Percentiles rank a stretch among this genome's conserved stretches.
These are phyloP conservation scores for Scedosporium aurantiacum DNA, from an alignment of 2,329 filamentous ascomycete species.

Conservation along the genomic window DNA sequence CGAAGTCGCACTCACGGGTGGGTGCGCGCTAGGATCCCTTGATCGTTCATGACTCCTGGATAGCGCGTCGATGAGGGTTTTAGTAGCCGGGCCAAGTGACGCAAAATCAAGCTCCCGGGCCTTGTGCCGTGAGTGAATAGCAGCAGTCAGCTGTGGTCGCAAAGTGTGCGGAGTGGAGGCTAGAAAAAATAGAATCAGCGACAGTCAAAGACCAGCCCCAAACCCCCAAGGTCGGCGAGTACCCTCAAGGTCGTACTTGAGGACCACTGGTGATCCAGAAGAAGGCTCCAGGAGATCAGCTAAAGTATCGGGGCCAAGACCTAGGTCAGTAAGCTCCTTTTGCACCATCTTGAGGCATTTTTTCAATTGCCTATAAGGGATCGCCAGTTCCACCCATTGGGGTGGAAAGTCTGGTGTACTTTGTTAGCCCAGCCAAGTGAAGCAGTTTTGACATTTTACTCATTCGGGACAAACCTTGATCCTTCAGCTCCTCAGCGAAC, in stretches of 20 bases:
- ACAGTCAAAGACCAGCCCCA: not conserved
- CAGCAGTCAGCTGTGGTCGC: conserved; percentile 58
- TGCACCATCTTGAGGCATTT: conserved; percentile 79
- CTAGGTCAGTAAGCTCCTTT: conserved; percentile 57
- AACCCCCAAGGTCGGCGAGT: conserved; percentile 10
- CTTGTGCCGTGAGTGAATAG: conserved; percentile 37
- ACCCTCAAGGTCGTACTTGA: conserved; percentile 47
- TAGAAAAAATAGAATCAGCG: conserved; percentile 10
- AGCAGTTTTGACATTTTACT: not conserved
- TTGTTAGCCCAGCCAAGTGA: not conserved
- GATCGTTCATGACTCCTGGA: conserved; percentile 29
- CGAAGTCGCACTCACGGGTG: not conserved
- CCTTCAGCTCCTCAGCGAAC: conserved; percentile 58
- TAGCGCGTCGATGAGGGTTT: conserved; percentile 50
- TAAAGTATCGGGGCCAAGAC: conserved; percentile 61
- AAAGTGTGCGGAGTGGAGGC: conserved; percentile 35
- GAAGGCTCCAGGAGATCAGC: conserved; percentile 48
- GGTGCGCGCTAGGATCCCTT: conserved; percentile 4
- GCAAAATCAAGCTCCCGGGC: conserved; percentile 46
- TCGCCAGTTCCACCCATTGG: conserved; percentile 61
- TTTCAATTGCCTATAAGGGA: conserved; percentile 76
- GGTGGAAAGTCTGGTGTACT: conserved; percentile 51
- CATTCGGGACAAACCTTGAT: conserved; percentile 33
- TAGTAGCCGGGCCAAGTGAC: conserved; percentile 53
- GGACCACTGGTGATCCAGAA: conserved; percentile 31